phyloP scores from a whole-genome alignment of 148 eudicot genomes.

The Fagopyrum homotropicum region DNA sequence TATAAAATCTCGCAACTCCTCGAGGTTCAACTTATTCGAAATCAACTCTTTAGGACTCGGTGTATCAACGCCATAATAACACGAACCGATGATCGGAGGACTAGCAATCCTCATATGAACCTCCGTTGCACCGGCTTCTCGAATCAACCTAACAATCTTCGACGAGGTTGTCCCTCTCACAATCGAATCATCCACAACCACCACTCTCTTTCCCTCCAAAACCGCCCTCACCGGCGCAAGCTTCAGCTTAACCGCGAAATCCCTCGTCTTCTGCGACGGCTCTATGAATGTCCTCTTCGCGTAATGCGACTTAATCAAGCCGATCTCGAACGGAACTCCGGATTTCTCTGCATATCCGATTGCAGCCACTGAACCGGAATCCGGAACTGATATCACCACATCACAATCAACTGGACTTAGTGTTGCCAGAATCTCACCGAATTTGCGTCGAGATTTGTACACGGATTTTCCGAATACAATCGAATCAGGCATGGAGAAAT shows the following conservation, averaged over 20 bases:
- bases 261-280: slow-evolving; percentile 73
- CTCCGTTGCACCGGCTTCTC: slow-evolving; percentile 37
- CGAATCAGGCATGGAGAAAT: slow-evolving; percentile 44
- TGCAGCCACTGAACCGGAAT: slow-evolving; percentile 18
- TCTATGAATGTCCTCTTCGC: slow-evolving; percentile 66
- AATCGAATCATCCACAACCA: slow-evolving; percentile 62
- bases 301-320: slow-evolving; percentile 50
- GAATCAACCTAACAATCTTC: slow-evolving; percentile 46
- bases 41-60: slow-evolving; percentile 53
- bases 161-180: slow-evolving; percentile 59
- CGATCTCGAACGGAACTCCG: slow-evolving; percentile 65
- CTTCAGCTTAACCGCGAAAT: slow-evolving; percentile 74
- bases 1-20: slow-evolving; percentile 5
- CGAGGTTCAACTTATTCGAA: slow-evolving; percentile 46
- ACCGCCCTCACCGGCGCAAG: slow-evolving; percentile 54
- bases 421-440: slow-evolving; percentile 37
- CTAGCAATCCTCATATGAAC: slow-evolving; percentile 45
- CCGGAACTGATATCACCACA: slow-evolving; percentile 42
- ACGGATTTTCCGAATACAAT: slow-evolving; percentile 46
- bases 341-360: slow-evolving; percentile 69
- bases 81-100: slow-evolving; percentile 28
- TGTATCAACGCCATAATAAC: slow-evolving; percentile 59
- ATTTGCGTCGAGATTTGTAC: slow-evolving; percentile 27
- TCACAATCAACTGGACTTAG: slow-evolving; percentile 40
- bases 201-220: slow-evolving; percentile 48